Percentiles rank a stretch among this genome's conserved stretches.
These are phyloP conservation scores for Thuja plicata DNA, from an alignment of 83 land plant species.

Conservation along the genomic window DNA sequence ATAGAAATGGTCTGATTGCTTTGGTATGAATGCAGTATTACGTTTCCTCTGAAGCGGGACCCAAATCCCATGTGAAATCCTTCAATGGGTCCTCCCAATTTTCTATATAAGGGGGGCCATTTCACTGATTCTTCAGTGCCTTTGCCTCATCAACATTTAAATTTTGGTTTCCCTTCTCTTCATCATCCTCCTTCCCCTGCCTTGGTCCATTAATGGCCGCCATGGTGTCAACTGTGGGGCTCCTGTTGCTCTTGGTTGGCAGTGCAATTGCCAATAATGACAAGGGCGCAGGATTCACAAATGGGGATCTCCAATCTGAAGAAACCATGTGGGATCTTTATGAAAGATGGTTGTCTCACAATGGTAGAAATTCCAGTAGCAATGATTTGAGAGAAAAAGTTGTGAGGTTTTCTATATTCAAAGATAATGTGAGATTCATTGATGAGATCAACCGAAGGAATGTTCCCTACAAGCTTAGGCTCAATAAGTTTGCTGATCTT, in stretches of 20 bases:
- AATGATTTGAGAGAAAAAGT: constrained; percentile 27
- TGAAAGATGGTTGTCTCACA: constrained; percentile 58
- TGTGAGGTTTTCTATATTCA: constrained; percentile 58
- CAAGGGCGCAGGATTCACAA: constrained; percentile 17
- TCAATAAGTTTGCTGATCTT: constrained; percentile 29
- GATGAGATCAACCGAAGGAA: constrained; percentile 43
- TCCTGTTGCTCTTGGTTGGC: constrained; percentile 21
- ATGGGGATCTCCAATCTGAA: constrained; percentile 45
- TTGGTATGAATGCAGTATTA: background rate
- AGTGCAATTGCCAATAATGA: constrained; percentile 17
- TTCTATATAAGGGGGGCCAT: background rate
- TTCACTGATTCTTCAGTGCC: background rate
- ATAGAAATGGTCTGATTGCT: background rate
- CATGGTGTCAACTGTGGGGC: background rate
- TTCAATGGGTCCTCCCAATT: background rate
- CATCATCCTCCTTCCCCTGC: too few species aligned
- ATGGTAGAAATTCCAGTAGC: constrained; percentile 33
- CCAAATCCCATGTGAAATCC: background rate
- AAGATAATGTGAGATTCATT: constrained; percentile 49
- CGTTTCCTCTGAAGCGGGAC: background rate
- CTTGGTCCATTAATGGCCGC: background rate
- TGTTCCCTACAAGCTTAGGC: constrained; percentile 39
- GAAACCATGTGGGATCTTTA: constrained; percentile 51
- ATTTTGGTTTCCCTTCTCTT: too few species aligned
- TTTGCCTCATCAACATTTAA: background rate